A percentile compares a stretch with the other conserved stretches of the same genome.
Evolutionary conservation across 2,329 filamentous ascomycete genomes (phyloP).

Genomic region (Colletotrichum godetiae): DNA sequence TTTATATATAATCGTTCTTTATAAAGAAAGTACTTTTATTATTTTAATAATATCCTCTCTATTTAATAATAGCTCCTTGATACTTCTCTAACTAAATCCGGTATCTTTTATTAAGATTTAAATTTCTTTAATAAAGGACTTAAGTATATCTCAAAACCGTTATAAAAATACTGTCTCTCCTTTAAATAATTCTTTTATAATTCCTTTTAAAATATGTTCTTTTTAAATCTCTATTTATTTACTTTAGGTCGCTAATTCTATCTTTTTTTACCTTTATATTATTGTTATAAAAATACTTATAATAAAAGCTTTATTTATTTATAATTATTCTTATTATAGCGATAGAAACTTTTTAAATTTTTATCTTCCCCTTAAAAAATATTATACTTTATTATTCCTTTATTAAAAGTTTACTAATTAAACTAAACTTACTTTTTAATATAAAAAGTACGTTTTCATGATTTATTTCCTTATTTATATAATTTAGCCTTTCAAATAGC

Average conservation of each 20-base stretch:
- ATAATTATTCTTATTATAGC: background rate
- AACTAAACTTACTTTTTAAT: background rate
- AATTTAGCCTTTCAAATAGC: background rate
- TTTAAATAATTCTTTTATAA: background rate
- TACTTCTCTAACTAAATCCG: background rate
- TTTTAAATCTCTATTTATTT: background rate
- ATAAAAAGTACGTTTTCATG: background rate
- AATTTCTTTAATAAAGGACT: background rate
- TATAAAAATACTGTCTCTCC: background rate
- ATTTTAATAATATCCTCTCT: background rate
- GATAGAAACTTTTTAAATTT: background rate
- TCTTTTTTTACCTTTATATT: slow-evolving; percentile 42
- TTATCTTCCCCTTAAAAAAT: background rate
- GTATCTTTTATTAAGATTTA: background rate
- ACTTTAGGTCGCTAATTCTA: background rate
- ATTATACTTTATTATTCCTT: background rate
- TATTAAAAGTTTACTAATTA: background rate
- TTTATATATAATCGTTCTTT: background rate
- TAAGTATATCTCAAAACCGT: background rate
- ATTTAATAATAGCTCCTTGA: background rate
- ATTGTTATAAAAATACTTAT: background rate
- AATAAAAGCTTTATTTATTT: no score
- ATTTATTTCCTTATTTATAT: background rate
- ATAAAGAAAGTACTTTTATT: background rate
- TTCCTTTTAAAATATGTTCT: background rate